Conservation (phyloP, 1,139 yeast species). For the Scheffersomyces stambukii region DNA sequence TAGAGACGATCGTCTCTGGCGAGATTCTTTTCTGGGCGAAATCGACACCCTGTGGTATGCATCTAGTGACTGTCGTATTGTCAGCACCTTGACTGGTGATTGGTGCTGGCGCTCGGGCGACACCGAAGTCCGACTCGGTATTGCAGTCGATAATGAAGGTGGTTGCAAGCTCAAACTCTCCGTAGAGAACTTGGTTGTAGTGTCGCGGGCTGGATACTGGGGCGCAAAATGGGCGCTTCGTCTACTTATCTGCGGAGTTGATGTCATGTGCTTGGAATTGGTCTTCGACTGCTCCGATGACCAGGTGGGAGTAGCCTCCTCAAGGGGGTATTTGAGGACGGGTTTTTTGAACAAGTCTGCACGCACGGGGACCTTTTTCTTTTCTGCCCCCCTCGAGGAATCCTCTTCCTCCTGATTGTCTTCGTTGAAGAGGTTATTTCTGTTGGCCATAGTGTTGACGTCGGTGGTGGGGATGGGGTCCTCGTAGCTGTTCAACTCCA, state of each 20-base stretch:
- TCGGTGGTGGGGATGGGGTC: conserved; percentile 32
- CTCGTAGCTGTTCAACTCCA: conserved; percentile 55
- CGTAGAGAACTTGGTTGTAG: too few relatives aligned
- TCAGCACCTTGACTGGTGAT: conserved; percentile 17
- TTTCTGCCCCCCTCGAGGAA: conserved; percentile 1
- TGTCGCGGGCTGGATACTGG: too few relatives aligned
- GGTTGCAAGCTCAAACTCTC: conserved; percentile 7
- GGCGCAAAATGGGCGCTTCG: conserved; percentile 21
- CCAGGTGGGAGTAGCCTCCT: conserved; percentile 38
- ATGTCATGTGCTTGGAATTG: conserved; percentile 17
- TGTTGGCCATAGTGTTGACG: not conserved
- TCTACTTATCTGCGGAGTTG: conserved; percentile 36
- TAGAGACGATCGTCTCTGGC: conserved; percentile 34
- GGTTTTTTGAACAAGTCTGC: conserved; percentile 20
- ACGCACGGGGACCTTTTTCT: conserved; percentile 1
- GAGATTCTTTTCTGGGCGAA: conserved; percentile 22
- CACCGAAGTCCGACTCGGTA: conserved; percentile 4
- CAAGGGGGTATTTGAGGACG: conserved; percentile 17
- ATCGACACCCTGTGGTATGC: conserved; percentile 31
- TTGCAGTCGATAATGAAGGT: conserved; percentile 3
- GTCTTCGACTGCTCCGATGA: conserved; percentile 26
- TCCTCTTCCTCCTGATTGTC: conserved; percentile 9
- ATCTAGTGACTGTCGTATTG: conserved; percentile 35
- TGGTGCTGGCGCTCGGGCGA: conserved; percentile 8
- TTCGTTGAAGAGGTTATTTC: too few relatives aligned